Percentiles rank a stretch among this genome's conserved stretches.
Evolutionary conservation across 2,329 filamentous ascomycete species (phyloP).

Genomic region (Rhynchosporium agropyri): DNA sequence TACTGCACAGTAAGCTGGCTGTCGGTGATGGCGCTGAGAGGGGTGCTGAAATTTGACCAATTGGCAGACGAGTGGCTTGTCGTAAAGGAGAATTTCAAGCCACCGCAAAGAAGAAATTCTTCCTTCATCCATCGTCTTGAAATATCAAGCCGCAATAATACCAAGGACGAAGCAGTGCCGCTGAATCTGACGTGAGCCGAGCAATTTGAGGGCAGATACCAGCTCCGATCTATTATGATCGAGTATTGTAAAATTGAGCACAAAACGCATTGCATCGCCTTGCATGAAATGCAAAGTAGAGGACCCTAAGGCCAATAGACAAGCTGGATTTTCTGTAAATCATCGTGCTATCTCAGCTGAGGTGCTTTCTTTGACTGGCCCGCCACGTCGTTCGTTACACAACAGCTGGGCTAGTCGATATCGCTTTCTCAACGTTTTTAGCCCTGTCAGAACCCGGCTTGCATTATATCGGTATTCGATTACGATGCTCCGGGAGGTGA

Average conservation of each 20-base stretch:
- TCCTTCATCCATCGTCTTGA: neutral
- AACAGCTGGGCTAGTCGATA: too few relatives aligned
- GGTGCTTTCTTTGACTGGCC: neutral
- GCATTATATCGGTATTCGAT: too few relatives aligned
- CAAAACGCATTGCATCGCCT: neutral
- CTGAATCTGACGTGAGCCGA: constrained; percentile 15
- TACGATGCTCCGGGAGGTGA: too few relatives aligned
- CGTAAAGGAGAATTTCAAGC: neutral
- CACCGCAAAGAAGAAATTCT: neutral
- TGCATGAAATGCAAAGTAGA: neutral
- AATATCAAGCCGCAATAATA: neutral
- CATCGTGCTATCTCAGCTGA: neutral
- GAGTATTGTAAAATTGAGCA: neutral
- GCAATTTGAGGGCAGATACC: neutral
- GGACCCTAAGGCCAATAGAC: neutral
- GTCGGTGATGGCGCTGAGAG: neutral
- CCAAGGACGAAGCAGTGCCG: neutral
- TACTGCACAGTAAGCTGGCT: constrained; percentile 1
- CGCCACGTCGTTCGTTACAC: too few relatives aligned
- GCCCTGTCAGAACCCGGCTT: too few relatives aligned
- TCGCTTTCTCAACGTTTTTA: too few relatives aligned
- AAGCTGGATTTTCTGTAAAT: neutral
- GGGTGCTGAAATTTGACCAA: neutral
- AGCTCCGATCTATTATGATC: neutral
- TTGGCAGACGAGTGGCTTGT: neutral